These are phyloP conservation scores for Ceratocystis harringtonii DNA, from an alignment of 2,329 filamentous ascomycete genomes.

Conservation along the genomic window DNA sequence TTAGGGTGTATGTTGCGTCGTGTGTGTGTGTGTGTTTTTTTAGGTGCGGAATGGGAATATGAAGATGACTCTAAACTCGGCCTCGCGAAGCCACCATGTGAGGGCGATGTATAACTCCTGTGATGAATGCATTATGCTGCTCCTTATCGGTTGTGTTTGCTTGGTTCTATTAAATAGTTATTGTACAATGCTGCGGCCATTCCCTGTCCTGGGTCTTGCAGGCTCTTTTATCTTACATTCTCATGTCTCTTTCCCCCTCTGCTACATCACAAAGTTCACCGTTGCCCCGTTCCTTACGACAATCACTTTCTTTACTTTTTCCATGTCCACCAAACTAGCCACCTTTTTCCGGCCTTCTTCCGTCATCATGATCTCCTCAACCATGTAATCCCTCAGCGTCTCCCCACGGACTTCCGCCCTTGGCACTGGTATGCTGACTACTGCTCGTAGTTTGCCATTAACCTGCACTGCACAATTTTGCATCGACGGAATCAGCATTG, in stretches of 20 bases:
- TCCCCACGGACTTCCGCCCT: constrained; percentile 22
- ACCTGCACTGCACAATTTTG: constrained; percentile 55
- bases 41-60: constrained; percentile 11
- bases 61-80: constrained; percentile 8
- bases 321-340: constrained; percentile 31
- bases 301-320: constrained; percentile 46
- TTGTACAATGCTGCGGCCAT: not conserved
- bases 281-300: constrained; percentile 51
- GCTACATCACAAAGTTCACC: constrained; percentile 55
- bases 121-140: too few species aligned
- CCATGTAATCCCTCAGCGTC: constrained; percentile 43
- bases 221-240: not conserved
- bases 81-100: not conserved
- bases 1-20: constrained; percentile 12
- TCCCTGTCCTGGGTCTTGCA: not conserved
- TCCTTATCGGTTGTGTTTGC: too few species aligned
- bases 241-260: not conserved
- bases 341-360: constrained; percentile 43
- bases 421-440: constrained; percentile 45
- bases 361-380: constrained; percentile 44
- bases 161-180: not conserved
- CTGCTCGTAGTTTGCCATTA: constrained; percentile 62
- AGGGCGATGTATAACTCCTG: not conserved
- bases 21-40: constrained; percentile 11
- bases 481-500: constrained; percentile 25